Evolutionary conservation across 2,329 filamentous ascomycete genomes (phyloP).

Genomic region (Beauveria pseudobassiana): DNA sequence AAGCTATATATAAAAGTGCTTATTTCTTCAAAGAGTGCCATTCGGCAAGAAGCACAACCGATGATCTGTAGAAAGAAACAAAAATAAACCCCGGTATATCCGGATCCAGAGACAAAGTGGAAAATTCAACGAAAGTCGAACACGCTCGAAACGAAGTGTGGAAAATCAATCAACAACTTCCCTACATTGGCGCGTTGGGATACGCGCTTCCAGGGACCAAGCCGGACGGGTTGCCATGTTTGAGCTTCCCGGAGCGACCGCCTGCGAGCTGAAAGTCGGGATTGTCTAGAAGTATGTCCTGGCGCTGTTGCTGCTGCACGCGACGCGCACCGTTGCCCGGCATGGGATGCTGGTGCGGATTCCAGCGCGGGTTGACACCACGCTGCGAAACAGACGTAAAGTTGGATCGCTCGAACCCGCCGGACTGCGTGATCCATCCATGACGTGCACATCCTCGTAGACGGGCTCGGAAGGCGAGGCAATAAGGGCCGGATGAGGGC

Average conservation of each 20-base stretch:
- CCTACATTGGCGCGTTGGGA: constrained; percentile 28
- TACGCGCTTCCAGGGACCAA: constrained; percentile 50
- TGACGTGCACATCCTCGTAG: constrained; percentile 55
- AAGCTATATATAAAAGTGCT: constrained; percentile 1
- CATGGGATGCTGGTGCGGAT: constrained; percentile 41
- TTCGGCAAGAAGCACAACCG: not conserved
- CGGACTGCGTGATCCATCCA: constrained; percentile 57
- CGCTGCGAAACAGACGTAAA: constrained; percentile 90
- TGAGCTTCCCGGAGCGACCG: constrained; percentile 23
- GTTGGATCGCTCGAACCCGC: constrained; percentile 68
- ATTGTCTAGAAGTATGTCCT: constrained; percentile 72
- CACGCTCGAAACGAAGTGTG: constrained; percentile 1
- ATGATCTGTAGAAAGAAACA: not conserved
- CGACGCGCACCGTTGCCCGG: constrained; percentile 33
- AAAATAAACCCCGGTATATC: not conserved
- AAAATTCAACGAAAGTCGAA: constrained; percentile 4
- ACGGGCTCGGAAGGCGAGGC: constrained; percentile 31
- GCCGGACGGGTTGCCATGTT: constrained; percentile 23
- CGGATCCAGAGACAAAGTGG: not conserved
- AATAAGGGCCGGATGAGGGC: constrained; percentile 14
- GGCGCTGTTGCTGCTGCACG: constrained; percentile 46
- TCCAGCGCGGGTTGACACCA: constrained; percentile 83
- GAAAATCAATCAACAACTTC: not conserved
- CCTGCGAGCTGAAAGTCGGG: constrained; percentile 75
- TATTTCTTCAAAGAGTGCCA: not conserved